phyloP scores from a whole-genome alignment of 306 rosid species.

The Quercus mongolica region DNA sequence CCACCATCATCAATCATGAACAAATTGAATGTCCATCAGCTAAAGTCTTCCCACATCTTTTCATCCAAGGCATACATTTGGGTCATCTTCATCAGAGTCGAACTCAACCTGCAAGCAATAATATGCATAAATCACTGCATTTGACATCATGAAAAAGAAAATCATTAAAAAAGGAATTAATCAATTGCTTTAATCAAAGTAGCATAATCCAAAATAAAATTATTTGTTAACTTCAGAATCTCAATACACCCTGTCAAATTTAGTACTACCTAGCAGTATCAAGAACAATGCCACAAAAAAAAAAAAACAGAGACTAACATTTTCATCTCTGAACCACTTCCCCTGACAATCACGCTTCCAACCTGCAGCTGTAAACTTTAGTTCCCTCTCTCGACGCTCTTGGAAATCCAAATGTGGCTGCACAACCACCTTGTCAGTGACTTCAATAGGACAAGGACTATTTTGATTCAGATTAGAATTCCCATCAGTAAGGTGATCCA shows the following conservation, averaged over 20 bases:
- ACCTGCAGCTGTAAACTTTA: constrained; percentile 43
- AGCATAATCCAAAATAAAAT: too few relatives aligned
- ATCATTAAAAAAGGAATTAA: background rate
- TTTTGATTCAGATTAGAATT: constrained; percentile 1
- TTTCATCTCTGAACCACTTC: constrained; percentile 44
- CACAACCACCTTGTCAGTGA: background rate
- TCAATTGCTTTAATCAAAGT: background rate
- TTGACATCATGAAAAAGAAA: background rate
- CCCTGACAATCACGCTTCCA: constrained; percentile 46
- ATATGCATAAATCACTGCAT: background rate
- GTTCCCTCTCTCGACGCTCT: constrained; percentile 37
- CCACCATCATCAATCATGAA: background rate
- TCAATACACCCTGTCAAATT: background rate
- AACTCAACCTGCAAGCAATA: constrained; percentile 38
- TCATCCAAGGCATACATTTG: constrained; percentile 43
- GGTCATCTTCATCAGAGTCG: constrained; percentile 48
- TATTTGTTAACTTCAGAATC: background rate
- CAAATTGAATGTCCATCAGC: constrained; percentile 7
- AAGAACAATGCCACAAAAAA: background rate
- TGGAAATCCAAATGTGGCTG: constrained; percentile 25
- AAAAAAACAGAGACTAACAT: constrained; percentile 19
- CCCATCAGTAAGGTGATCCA: constrained; percentile 6
- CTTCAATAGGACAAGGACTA: background rate
- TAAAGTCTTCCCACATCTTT: constrained; percentile 14
- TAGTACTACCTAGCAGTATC: background rate